Evolutionary conservation across 495 filamentous ascomycete species (phyloP).

Genomic region (Astrocystis sublimbata): DNA sequence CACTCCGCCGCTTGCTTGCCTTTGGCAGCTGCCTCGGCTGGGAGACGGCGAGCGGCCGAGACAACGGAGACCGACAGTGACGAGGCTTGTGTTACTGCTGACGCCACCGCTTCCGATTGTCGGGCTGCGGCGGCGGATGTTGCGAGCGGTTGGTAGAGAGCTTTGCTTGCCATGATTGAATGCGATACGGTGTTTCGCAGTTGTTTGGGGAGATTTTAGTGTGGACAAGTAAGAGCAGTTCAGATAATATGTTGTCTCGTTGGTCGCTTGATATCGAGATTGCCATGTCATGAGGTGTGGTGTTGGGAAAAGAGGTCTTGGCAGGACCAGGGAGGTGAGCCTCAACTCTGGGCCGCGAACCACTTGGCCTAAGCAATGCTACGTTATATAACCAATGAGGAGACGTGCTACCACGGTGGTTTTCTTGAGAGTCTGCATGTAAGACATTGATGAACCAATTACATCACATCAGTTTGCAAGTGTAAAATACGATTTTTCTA

Average conservation of each 20-base stretch:
- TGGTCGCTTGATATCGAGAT: neutral
- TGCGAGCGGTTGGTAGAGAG: neutral
- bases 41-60: no score
- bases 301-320: neutral
- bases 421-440: no score
- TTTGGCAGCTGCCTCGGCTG: neutral
- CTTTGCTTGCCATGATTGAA: neutral
- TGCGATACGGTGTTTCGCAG: neutral
- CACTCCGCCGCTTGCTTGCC: neutral
- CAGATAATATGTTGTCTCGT: neutral
- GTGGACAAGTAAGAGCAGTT: no score
- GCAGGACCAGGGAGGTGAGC: neutral
- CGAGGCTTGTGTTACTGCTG: neutral
- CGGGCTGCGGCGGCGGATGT: neutral
- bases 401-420: neutral
- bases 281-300: neutral
- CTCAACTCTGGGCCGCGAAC: neutral
- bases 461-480: no score
- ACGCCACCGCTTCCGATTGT: neutral
- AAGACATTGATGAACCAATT: no score
- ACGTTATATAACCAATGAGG: neutral
- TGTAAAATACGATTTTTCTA: no score
- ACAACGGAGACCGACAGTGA: no score
- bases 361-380: neutral
- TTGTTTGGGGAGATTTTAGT: neutral